These are phyloP conservation scores for Chrysoporthe austroafricana DNA, from an alignment of 2,329 filamentous ascomycete genomes.

Conservation along the genomic window DNA sequence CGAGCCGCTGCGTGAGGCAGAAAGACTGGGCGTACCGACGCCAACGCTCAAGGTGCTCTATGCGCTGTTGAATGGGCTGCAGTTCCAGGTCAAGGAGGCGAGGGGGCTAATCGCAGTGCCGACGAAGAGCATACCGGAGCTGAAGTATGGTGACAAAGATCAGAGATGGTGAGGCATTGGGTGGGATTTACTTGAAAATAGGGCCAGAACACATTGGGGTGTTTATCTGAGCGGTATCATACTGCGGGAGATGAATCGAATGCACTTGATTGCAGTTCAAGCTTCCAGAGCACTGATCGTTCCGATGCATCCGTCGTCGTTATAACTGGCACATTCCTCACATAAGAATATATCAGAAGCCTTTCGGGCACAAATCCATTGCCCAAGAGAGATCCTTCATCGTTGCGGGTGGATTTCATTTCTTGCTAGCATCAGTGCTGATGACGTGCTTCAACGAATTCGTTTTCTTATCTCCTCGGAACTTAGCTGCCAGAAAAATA, in stretches of 20 bases:
- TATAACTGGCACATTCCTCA: too few relatives aligned
- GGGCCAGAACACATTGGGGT: neutral
- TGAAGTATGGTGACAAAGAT: constrained; percentile 31
- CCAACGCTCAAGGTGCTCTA: constrained; percentile 55
- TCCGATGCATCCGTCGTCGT: too few relatives aligned
- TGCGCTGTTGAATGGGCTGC: constrained; percentile 50
- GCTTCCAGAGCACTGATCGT: too few relatives aligned
- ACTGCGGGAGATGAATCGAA: neutral
- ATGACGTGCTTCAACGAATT: neutral
- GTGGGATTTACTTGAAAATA: neutral
- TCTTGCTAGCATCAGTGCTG: too few relatives aligned
- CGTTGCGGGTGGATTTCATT: too few relatives aligned
- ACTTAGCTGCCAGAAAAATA: neutral
- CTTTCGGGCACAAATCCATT: too few relatives aligned
- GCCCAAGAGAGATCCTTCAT: too few relatives aligned
- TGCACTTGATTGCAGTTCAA: too few relatives aligned
- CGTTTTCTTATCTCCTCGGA: neutral
- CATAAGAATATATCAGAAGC: too few relatives aligned
- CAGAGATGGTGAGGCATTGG: constrained; percentile 12
- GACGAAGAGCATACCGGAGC: constrained; percentile 8
- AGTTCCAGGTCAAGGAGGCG: constrained; percentile 50
- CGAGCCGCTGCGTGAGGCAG: constrained; percentile 58
- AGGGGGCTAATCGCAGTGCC: constrained; percentile 43
- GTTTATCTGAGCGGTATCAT: neutral
- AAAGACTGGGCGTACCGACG: constrained; percentile 50